Evolutionary conservation across 2,329 filamentous ascomycete genomes (phyloP).

Genomic region (Colletotrichum camelliae): DNA sequence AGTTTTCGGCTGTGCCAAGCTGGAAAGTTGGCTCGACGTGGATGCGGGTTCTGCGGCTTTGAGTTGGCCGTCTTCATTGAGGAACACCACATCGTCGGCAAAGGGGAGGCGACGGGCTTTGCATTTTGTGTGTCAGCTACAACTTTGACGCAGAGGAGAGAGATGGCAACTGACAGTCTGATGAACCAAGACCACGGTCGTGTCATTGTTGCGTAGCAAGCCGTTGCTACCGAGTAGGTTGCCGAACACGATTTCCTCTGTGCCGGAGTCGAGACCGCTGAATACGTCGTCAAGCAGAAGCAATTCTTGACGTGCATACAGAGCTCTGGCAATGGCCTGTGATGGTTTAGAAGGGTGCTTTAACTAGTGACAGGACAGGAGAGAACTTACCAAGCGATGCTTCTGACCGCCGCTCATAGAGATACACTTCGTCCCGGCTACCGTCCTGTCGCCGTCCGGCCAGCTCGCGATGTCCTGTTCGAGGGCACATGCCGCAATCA

Average conservation of each 20-base stretch:
- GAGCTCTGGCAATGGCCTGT: conserved; percentile 31
- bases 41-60: neutral
- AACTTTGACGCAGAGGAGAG: rapidly evolving
- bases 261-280: conserved; percentile 34
- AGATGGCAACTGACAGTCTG: conserved; percentile 5
- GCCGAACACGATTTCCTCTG: conserved; percentile 28
- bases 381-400: conserved; percentile 28
- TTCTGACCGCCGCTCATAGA: conserved; percentile 43
- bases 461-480: conserved; percentile 32
- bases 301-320: conserved; percentile 29
- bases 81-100: conserved; percentile 6
- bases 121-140: neutral
- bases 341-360: neutral
- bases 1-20: neutral
- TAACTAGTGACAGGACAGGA: rapidly evolving
- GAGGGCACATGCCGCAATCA: conserved; percentile 39
- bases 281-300: conserved; percentile 37
- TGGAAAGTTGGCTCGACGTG: neutral
- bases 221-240: conserved; percentile 28
- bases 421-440: conserved; percentile 40
- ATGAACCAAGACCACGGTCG: conserved; percentile 24
- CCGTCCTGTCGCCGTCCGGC: conserved; percentile 35
- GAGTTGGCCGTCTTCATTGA: neutral
- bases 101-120: conserved; percentile 22
- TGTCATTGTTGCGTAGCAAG: conserved; percentile 23